Conservation (phyloP, 768 basidiomycete genomes). For the Boletus patriciae region DNA sequence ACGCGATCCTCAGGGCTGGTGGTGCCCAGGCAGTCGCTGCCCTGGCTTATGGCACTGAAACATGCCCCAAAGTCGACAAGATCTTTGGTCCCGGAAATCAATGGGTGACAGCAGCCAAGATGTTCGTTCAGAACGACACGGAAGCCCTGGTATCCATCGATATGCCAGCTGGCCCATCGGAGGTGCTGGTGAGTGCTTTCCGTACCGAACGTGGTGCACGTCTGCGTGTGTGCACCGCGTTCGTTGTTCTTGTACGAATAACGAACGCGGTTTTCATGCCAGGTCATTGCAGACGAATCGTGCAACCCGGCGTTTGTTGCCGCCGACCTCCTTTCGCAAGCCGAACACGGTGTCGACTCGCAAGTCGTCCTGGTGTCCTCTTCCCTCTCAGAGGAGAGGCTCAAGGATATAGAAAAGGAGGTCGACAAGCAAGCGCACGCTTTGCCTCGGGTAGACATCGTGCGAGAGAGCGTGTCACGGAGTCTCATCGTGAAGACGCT, state of each 20-base stretch:
- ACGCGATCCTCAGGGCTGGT: constrained; percentile 89
- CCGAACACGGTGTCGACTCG: constrained; percentile 97
- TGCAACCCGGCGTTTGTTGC: constrained; percentile 89
- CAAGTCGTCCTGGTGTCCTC: constrained; percentile 94
- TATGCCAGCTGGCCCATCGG: constrained; percentile 98
- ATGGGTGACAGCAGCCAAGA: constrained; percentile 99
- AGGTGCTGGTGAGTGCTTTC: constrained; percentile 72
- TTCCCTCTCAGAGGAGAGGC: constrained; percentile 56
- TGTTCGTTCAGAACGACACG: constrained; percentile 98
- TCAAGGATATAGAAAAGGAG: constrained; percentile 78
- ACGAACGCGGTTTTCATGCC: constrained; percentile 25
- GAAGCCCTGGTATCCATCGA: constrained; percentile 96
- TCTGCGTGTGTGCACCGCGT: constrained; percentile 53
- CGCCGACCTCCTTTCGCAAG: constrained; percentile 95
- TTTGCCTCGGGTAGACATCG: constrained; percentile 85
- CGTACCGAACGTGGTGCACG: constrained; percentile 59
- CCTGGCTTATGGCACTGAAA: constrained; percentile 93
- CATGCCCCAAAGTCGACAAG: constrained; percentile 97
- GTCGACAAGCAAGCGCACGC: constrained; percentile 86
- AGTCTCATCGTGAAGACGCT: constrained; percentile 81
- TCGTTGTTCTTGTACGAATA: constrained; percentile 40
- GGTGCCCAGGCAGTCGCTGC: constrained; percentile 97
- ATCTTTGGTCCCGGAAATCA: constrained; percentile 99
- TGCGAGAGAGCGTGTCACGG: constrained; percentile 84
- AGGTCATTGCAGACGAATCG: constrained; percentile 94